Evolutionary conservation across 495 filamentous ascomycete genomes (phyloP).

Genomic region (Recurvomyces mirabilis): DNA sequence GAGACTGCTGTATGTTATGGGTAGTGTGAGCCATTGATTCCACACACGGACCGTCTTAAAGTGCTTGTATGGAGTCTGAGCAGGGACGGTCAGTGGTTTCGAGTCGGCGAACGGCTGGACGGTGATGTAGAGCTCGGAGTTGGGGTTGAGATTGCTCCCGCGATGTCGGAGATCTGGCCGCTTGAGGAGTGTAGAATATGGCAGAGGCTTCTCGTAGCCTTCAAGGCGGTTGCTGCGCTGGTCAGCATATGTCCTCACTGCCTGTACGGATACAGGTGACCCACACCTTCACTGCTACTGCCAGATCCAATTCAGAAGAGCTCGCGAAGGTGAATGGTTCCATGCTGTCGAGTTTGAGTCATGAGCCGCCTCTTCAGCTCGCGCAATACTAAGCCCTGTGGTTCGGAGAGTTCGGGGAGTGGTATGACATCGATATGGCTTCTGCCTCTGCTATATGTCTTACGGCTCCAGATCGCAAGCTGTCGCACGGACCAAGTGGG

Average conservation of each 20-base stretch:
- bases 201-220: constrained; percentile 67
- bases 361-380: too few relatives aligned
- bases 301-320: constrained; percentile 65
- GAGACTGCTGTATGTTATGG: constrained; percentile 67
- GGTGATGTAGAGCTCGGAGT: constrained; percentile 86
- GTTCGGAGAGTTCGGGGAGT: too few relatives aligned
- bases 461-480: too few relatives aligned
- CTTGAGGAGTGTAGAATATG: constrained; percentile 65
- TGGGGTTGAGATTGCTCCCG: constrained; percentile 58
- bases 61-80: constrained; percentile 83
- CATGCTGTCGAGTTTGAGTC: constrained; percentile 39
- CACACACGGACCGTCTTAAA: constrained; percentile 73
- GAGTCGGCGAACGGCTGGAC: constrained; percentile 92
- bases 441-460: too few relatives aligned
- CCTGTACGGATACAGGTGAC: constrained; percentile 1
- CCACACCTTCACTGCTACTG: constrained; percentile 72
- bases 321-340: constrained; percentile 90
- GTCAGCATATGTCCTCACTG: constrained; percentile 34
- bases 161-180: constrained; percentile 71
- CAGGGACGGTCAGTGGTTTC: constrained; percentile 80
- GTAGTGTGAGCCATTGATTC: constrained; percentile 93
- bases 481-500: too few relatives aligned
- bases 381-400: too few relatives aligned
- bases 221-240: constrained; percentile 70
- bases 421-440: too few relatives aligned